Evolutionary conservation across 2,329 filamentous ascomycete species (phyloP), one percentile per base, ranked within the genome.

Genomic region (Penicillium sp.): DNA sequence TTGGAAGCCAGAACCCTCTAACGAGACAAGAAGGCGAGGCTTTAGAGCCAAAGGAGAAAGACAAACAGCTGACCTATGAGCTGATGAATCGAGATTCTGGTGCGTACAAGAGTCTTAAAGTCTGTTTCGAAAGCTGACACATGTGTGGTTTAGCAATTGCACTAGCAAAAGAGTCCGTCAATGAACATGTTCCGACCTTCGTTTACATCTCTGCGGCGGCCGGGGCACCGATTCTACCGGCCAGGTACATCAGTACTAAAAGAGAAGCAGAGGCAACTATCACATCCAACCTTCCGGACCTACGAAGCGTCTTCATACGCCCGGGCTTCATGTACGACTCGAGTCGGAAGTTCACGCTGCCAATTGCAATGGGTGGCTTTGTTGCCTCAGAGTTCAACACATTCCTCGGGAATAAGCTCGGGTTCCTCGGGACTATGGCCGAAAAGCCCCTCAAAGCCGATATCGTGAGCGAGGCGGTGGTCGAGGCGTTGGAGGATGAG

Each of bases 61-160:
- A 87, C 66, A 87, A 87, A 27, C 89, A 94, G 76, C 81, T 96
- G 68, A 97, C 93, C 19, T 99, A 99, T 79, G 94, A 97, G 79
- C 82, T 92, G 60, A 97, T 99, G 91, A 99, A 99, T 78, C 85
- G 94, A 57, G 93, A 97, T 77, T 83, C 83, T 43, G 82, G 82
- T 84, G 69, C 33, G 71, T 69, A 50, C 31, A 48, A 23, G 25
- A n/a, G 31, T 17, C 29, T 35, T 47, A 27, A 50, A 54, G 35
- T 37, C 25, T 7, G 6, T 42, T 48, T 48, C 25, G 42, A 48
- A 31, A 49, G 56, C 56, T 62, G 47, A 58, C 54, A 56, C 31
- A 12, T 50, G 48, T 49, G 35, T 49, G 59, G 65, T 57, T 86
- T 81, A 78, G 93, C 93, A 48, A 86, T 97, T 60, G 84, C 88